Evolutionary conservation across 2,329 filamentous ascomycete genomes (phyloP).

Genomic region (Coniochaeta prunicola): DNA sequence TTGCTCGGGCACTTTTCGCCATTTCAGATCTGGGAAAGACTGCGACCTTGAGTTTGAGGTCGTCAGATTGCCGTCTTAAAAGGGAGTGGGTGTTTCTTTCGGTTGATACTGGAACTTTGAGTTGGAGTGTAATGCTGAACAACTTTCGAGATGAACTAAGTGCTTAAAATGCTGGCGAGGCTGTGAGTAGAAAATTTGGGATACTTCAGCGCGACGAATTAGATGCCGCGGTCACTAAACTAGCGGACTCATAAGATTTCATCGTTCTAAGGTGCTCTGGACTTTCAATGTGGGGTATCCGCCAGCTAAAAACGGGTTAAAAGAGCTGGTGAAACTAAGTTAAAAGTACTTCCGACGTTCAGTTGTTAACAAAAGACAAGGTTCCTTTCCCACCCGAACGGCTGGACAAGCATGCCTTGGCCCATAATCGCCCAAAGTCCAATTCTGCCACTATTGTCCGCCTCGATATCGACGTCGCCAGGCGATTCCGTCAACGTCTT

Average conservation of each 20-base stretch:
- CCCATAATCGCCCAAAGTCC: background rate
- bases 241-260: background rate
- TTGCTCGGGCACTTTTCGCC: constrained; percentile 83
- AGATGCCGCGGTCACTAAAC: background rate
- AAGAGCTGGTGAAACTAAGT: background rate
- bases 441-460: background rate
- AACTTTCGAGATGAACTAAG: background rate
- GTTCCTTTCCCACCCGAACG: background rate
- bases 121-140: background rate
- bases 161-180: background rate
- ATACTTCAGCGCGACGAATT: background rate
- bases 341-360: background rate
- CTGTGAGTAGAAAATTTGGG: background rate
- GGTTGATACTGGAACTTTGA: background rate
- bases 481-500: background rate
- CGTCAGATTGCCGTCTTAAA: background rate
- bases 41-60: background rate
- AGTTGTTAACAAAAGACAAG: background rate
- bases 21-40: constrained; percentile 39
- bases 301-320: background rate
- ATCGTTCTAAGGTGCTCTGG: background rate
- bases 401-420: background rate
- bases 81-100: background rate
- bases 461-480: background rate
- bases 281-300: background rate